Evolutionary conservation across 2,329 filamentous ascomycete species (phyloP), one percentile per base, ranked within the genome.

Genomic region (Fusarium sororula): DNA sequence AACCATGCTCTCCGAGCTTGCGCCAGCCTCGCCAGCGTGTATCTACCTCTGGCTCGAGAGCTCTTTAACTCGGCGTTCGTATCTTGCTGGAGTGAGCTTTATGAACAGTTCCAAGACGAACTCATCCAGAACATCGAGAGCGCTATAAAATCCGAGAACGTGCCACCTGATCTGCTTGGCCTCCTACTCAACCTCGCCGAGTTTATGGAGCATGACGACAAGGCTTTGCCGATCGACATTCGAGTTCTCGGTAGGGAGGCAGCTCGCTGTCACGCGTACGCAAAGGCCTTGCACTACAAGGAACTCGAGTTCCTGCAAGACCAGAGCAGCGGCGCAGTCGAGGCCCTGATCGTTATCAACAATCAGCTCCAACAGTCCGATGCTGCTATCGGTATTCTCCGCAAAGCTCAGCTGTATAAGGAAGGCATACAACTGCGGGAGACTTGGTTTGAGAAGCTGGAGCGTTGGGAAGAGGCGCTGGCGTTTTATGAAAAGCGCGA

Each of bases 161-260:
- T 99, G 18, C 96, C 96, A 1, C 96, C 97, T 0, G 97, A 99
- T 82, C 92, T 99, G 74, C 87, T 99, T 14, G 96, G 98, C 69
- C 92, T 98, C 56, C 87, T 99, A 35, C 90, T 99, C 55, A 99
- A 99, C 79, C 88, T 99, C 57, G 96, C 96, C 28, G 96, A 99
- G 81, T 99, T 99, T 82, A 99, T 99, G 96, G 96, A 99, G 81
- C 96, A 99, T 79, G 97, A 99, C 78, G 96, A 99, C 82, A 99
- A 99, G 82, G 96, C 97, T 20, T 86, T 99, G 59, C 96, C 96
- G 4, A 99, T 99, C 72, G 97, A 99, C 80, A 98, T 99, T 73
- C 89, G 96, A 55, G 95, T 96, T 15, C 88, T 99, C 17, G 97
- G 97, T 38, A 93, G 96, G 80, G 97, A 98, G 81, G 96, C 96